Percentiles rank a stretch among this genome's conserved stretches.
Conservation (phyloP, 768 basidiomycete genomes). For the Termitomyces sp. region DNA sequence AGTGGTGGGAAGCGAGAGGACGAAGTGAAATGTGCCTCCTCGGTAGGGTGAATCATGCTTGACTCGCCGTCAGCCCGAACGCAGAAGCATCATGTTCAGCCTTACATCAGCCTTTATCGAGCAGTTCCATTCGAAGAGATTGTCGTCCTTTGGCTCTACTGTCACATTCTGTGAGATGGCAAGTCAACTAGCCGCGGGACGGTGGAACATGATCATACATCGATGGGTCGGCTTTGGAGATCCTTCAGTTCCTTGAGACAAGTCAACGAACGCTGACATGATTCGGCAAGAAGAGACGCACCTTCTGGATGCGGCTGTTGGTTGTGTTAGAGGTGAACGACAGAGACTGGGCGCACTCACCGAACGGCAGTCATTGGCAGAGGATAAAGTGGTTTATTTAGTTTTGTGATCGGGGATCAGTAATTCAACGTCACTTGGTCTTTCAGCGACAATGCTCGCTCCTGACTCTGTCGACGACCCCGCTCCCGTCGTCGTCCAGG, state of each 20-base stretch:
- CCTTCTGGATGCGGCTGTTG: constrained; percentile 71
- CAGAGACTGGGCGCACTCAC: not conserved
- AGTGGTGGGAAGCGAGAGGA: constrained; percentile 62
- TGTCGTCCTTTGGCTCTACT: constrained; percentile 62
- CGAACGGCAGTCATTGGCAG: constrained; percentile 27
- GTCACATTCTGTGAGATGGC: constrained; percentile 45
- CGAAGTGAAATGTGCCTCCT: constrained; percentile 74
- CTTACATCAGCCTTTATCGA: constrained; percentile 68
- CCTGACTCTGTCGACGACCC: constrained; percentile 16
- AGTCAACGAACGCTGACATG: not conserved
- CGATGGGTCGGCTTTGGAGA: constrained; percentile 56
- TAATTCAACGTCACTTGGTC: not conserved
- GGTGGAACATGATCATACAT: constrained; percentile 32
- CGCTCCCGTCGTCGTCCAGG: not conserved
- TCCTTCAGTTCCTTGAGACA: constrained; percentile 57
- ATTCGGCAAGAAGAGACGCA: constrained; percentile 16
- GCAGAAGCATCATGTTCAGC: not conserved
- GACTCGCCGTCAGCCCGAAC: constrained; percentile 3
- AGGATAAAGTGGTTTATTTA: not conserved
- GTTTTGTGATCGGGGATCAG: not conserved
- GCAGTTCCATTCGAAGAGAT: constrained; percentile 76
- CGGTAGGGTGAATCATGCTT: constrained; percentile 81
- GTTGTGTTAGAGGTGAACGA: constrained; percentile 18
- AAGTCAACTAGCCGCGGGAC: constrained; percentile 7
- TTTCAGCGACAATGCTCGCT: not conserved